Conservation (phyloP, 1,284 basidiomycete genomes). For the Ceratobasidium sp. region DNA sequence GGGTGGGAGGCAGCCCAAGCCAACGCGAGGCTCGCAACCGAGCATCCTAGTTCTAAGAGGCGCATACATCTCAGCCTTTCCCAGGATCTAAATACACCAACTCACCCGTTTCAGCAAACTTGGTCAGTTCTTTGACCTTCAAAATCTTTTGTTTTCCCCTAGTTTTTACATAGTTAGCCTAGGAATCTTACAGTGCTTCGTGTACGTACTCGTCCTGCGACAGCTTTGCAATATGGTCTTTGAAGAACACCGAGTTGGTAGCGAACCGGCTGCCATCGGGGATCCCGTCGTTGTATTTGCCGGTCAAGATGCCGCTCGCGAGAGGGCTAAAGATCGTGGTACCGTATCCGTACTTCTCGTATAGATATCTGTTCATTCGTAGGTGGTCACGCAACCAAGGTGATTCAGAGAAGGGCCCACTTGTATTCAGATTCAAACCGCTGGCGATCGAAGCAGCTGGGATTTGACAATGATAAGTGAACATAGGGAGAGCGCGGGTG, state of each 20-base stretch:
- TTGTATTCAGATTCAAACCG: constrained; percentile 86
- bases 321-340: constrained; percentile 56
- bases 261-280: constrained; percentile 28
- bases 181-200: no score
- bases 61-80: not conserved
- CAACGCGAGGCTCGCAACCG: constrained; percentile 69
- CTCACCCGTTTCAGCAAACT: constrained; percentile 59
- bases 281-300: constrained; percentile 40
- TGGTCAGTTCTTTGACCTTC: constrained; percentile 64
- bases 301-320: constrained; percentile 37
- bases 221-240: constrained; percentile 55
- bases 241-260: constrained; percentile 19
- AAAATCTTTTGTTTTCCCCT: no score
- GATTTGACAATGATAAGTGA: constrained; percentile 13
- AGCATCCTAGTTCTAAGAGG: constrained; percentile 67
- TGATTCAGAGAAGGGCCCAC: constrained; percentile 64
- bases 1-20: constrained; percentile 82
- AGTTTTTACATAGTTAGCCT: no score
- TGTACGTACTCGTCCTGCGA: constrained; percentile 51
- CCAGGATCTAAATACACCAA: no score
- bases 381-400: constrained; percentile 64
- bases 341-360: constrained; percentile 71
- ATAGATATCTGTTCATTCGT: no score
- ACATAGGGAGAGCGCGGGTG: no score
- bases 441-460: constrained; percentile 80